Percentiles rank a stretch among this genome's conserved stretches.
Conservation (phyloP, 129 eudicot species). For the Calendula officinalis region DNA sequence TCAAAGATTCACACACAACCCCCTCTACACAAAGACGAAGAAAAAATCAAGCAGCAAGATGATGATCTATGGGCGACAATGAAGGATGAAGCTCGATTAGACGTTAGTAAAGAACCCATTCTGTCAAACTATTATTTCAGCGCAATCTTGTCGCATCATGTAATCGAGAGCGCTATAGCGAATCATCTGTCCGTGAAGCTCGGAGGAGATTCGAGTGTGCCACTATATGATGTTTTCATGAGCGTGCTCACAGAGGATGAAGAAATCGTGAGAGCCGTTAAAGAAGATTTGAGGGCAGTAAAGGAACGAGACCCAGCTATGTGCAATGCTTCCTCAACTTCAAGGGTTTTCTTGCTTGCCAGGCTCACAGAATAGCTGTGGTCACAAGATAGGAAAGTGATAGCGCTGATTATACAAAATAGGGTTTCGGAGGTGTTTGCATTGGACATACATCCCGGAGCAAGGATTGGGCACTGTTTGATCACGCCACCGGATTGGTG, state of each 20-base stretch:
- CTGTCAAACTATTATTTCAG: slow-evolving; percentile 54
- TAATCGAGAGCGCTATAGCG: slow-evolving; percentile 44
- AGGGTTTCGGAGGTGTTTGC: slow-evolving; percentile 60
- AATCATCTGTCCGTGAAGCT: slow-evolving; percentile 42
- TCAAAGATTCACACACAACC: slow-evolving; percentile 32
- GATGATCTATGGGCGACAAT: slow-evolving; percentile 62
- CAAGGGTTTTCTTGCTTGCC: slow-evolving; percentile 66
- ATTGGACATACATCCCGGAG: slow-evolving; percentile 69
- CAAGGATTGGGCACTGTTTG: slow-evolving; percentile 52
- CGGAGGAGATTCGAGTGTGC: slow-evolving; percentile 28
- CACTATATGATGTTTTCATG: slow-evolving; percentile 24
- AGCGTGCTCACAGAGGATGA: slow-evolving; percentile 22
- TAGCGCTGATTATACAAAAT: slow-evolving; percentile 42
- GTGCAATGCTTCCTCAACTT: slow-evolving; percentile 87
- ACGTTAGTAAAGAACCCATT: slow-evolving; percentile 69
- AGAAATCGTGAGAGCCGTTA: slow-evolving; percentile 14
- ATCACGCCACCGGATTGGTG: slow-evolving; percentile 75
- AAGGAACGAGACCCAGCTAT: slow-evolving; percentile 84
- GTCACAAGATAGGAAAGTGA: slow-evolving; percentile 35
- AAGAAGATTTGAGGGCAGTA: slow-evolving; percentile 36
- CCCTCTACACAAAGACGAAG: not conserved
- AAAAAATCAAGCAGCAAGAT: slow-evolving; percentile 1
- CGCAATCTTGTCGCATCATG: slow-evolving; percentile 40
- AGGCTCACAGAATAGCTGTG: slow-evolving; percentile 58
- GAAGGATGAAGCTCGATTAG: slow-evolving; percentile 60